Evolutionary conservation across 768 basidiomycete species (phyloP).

Genomic region (Mycena latifolia): DNA sequence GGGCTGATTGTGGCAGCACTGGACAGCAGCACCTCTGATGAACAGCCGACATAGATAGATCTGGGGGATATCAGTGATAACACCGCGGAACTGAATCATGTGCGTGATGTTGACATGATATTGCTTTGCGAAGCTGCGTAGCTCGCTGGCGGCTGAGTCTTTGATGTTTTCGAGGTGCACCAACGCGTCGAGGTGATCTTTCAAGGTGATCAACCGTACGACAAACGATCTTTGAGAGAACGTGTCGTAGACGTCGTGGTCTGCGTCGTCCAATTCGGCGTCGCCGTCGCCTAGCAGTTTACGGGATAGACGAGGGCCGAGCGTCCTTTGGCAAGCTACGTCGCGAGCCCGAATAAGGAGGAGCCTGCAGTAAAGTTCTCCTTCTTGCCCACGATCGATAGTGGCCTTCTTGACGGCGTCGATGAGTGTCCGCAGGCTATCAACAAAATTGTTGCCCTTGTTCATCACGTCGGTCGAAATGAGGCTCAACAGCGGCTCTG

Average conservation of each 20-base stretch:
- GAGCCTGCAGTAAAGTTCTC: conserved; percentile 6
- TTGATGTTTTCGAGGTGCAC: not conserved
- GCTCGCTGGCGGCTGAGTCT: not conserved
- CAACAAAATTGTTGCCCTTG: not conserved
- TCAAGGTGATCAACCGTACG: not conserved
- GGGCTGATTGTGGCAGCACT: conserved; percentile 6
- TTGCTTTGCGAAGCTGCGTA: not conserved
- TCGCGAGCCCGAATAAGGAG: conserved; percentile 11
- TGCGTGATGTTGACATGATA: conserved; percentile 9
- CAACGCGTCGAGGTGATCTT: conserved; percentile 1
- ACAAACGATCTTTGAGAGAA: not conserved
- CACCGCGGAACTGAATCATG: not conserved
- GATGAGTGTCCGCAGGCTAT: not conserved
- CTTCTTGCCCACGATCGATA: conserved; percentile 15
- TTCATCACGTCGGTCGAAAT: not conserved
- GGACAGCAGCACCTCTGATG: conserved; percentile 7
- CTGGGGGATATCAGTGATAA: not conserved
- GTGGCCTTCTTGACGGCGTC: not conserved
- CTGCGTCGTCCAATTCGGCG: not conserved
- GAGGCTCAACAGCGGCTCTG: not conserved
- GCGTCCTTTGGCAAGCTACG: not conserved
- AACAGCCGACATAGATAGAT: not conserved
- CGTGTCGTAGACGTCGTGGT: not conserved
- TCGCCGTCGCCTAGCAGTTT: not conserved
- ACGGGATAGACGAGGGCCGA: not conserved